Base-by-base conservation (phyloP, 345 rosid genomes). In the Populus davidiana region DNA sequence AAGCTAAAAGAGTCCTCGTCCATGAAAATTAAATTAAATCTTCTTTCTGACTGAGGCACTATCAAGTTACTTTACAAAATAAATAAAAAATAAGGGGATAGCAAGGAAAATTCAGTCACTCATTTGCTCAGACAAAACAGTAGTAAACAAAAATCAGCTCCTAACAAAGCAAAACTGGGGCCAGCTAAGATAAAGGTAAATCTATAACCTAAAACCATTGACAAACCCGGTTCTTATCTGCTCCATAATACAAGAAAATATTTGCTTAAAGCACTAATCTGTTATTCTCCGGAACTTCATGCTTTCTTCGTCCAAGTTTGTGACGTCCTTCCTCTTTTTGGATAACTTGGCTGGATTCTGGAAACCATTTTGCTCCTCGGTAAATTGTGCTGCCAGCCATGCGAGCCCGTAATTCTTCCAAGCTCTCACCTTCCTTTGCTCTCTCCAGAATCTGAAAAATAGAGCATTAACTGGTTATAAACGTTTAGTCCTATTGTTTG, bases 341-440 rank as follows among this genome's bases (percentile, higher is more conserved):
- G 94, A 85, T 69, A 83, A 75, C 77, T 86, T 88, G 7, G 82
- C 50, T 23, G 86, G 65, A 74, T 83, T 84, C 61, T 83, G 87
- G 44, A 75, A 83, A 38, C 86, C 86, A 52, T 73, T 84, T 67
- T 86, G 85, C 80, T 89, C 85, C 25, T 91, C 88, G 5, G 86
- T 85, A 83, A 90, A 92, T 76, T 91, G 93, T 17, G 94, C 92
- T 43, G 93, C 92, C 23, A 54, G 93, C 91, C 23, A 94, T 92
- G 79, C 97, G 5, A 33, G 36, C 86, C 20, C 97, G 83, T 73
- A 88, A 80, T 66, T 90, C 93, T 85, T 93, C 96, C 86, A 93
- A 79, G 83, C 86, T 93, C 87, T 87, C 91, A n/a, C 95, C 95
- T 87, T 96, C 97, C 68, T 94, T 91, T 0, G 97, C 98, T 83